Evolutionary conservation across 23 red algal species (phyloP), one percentile per base, ranked within the genome.

Genomic region (Gracilaria domingensis): DNA sequence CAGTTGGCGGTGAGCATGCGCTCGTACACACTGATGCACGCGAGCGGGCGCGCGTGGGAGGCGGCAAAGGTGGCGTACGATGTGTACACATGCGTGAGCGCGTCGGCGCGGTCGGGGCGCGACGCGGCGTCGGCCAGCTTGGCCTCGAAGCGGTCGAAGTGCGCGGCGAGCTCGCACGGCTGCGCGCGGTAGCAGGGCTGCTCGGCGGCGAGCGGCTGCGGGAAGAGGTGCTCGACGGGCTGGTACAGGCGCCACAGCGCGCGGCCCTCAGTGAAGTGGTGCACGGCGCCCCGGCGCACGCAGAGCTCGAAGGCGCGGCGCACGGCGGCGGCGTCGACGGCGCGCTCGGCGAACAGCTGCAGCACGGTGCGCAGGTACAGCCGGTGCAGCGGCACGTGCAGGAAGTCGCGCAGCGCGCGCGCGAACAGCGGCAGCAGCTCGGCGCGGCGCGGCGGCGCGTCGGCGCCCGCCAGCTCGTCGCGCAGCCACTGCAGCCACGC

Each of bases 61-160:
- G 58, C 29, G 29, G 32, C 89, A 84, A 71, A 84, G 14, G 77
- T 65, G 40, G 89, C 89, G 67, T 92, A 92, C 12, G 79, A 84
- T 21, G 54, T 29, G 66, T 79, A 92, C 16, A 61, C 38, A 32
- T 66, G 37, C n/a, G 17, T 79, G 58, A 64, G 54, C 16, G 36
- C 29, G 12, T 73, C 24, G 12, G 60, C 16, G 30, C 36, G 23
- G 42, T n/a, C 14, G 29, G n/a, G n/a, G n/a, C 25, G 60, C 23
- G 12, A 17, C 1, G 40, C 23, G 49, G 58, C n/a, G 11, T 56
- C 25, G 32, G 12, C 0, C 8, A 89, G 8, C 61, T 74, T 69
- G 17, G 0, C 6, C 62, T 65, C 47, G 36, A 49, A 60, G 0
- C 12, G 55, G 66, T 17, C 0, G 28, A 40, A 62, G 7, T 77